phyloP scores from a whole-genome alignment of 805 yeast species.

The Zygoascus bituminiphila region DNA sequence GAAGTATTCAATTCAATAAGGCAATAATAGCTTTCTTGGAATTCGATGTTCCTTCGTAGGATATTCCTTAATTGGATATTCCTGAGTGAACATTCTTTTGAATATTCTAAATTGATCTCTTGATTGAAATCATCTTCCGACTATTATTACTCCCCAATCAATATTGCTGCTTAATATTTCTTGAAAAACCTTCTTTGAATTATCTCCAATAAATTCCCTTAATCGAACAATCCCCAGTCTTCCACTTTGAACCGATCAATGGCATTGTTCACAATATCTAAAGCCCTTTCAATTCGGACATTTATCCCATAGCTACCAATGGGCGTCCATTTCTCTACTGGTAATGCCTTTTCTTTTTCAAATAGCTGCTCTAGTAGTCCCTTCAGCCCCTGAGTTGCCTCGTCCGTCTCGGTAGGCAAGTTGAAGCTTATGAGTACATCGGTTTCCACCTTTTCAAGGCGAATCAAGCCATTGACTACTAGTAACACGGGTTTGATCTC shows the following conservation, averaged over 20 bases:
- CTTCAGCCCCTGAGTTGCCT: background rate
- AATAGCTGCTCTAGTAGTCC: background rate
- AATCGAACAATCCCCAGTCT: slow-evolving; percentile 5
- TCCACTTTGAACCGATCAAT: slow-evolving; percentile 1
- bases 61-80: too few species aligned
- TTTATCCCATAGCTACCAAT: background rate
- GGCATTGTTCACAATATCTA: background rate
- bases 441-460: slow-evolving; percentile 44
- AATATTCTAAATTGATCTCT: too few species aligned
- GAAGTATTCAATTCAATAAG: too few species aligned
- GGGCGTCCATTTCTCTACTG: background rate
- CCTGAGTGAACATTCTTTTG: too few species aligned
- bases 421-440: slow-evolving; percentile 57
- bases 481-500: slow-evolving; percentile 33
- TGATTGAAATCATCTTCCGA: too few species aligned
- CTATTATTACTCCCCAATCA: too few species aligned
- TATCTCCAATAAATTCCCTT: too few species aligned
- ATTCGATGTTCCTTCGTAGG: too few species aligned
- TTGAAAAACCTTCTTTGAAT: too few species aligned
- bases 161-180: too few species aligned
- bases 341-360: background rate
- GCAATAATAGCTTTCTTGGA: too few species aligned
- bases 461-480: slow-evolving; percentile 48
- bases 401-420: slow-evolving; percentile 33
- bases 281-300: background rate